phyloP scores from a whole-genome alignment of 345 rosid species.

The Eucalyptus caleyi region DNA sequence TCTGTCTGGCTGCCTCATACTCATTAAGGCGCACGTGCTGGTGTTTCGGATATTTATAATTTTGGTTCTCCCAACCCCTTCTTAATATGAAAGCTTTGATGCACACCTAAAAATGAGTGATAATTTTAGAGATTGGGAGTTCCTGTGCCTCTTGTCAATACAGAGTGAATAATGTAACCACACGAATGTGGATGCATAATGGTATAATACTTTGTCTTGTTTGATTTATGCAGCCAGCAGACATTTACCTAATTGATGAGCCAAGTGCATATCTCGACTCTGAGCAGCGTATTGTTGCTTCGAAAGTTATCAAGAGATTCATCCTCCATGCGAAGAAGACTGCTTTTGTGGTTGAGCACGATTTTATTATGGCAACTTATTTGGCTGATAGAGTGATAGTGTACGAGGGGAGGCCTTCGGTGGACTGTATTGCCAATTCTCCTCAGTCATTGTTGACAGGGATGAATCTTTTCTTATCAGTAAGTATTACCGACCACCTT shows the following conservation, averaged over 20 bases:
- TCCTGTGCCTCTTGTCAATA: not conserved
- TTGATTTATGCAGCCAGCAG: constrained; percentile 71
- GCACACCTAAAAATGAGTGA: not conserved
- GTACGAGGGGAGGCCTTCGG: constrained; percentile 82
- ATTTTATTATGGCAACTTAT: constrained; percentile 95
- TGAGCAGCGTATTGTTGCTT: constrained; percentile 98
- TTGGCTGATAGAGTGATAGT: constrained; percentile 93
- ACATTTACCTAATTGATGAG: constrained; percentile 94
- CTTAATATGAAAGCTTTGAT: not conserved
- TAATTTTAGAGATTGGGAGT: not conserved
- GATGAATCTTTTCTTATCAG: constrained; percentile 96
- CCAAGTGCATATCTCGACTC: constrained; percentile 99
- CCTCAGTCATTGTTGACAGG: constrained; percentile 95
- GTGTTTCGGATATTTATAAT: not conserved
- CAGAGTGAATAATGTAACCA: not conserved
- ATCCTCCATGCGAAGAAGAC: constrained; percentile 98
- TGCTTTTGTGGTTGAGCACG: constrained; percentile 98
- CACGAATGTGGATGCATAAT: not conserved
- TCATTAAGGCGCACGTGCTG: not conserved
- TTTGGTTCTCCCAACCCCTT: not conserved
- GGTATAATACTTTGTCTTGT: not conserved
- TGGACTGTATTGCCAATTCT: constrained; percentile 84
- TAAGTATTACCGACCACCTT: constrained; percentile 19
- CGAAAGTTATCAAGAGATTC: constrained; percentile 95
- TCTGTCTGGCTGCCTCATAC: not conserved